phyloP scores from a whole-genome alignment of 2,329 filamentous ascomycete species.

The Cyclaneusma minus region DNA sequence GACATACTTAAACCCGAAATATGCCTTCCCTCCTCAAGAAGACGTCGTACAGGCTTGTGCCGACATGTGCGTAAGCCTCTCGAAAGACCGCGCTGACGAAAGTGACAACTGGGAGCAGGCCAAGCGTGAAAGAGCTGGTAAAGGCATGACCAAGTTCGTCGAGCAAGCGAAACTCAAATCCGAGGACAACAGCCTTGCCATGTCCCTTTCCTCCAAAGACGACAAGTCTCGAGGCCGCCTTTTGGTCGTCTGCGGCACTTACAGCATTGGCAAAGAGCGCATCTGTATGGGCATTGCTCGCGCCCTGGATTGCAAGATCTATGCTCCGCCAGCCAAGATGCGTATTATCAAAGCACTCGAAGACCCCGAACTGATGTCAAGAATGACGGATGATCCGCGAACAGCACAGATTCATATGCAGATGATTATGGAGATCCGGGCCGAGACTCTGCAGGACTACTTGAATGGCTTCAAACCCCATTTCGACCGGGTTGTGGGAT shows the following conservation, averaged over 20 bases:
- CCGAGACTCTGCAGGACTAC: constrained; percentile 84
- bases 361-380: constrained; percentile 62
- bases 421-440: constrained; percentile 81
- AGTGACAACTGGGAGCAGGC: constrained; percentile 38
- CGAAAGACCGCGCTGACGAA: constrained; percentile 45
- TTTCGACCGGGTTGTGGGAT: constrained; percentile 78
- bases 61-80: constrained; percentile 69
- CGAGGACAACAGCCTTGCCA: constrained; percentile 12
- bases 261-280: constrained; percentile 94
- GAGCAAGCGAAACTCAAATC: constrained; percentile 20
- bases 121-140: constrained; percentile 35
- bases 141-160: constrained; percentile 49
- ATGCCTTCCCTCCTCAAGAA: constrained; percentile 79
- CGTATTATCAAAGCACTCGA: constrained; percentile 73
- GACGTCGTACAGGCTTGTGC: constrained; percentile 80
- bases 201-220: constrained; percentile 7
- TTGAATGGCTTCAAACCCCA: constrained; percentile 63
- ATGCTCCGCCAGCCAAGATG: constrained; percentile 68
- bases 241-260: constrained; percentile 87
- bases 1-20: constrained; percentile 90
- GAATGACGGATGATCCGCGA: constrained; percentile 64
- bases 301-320: constrained; percentile 78
- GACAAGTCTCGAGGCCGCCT: constrained; percentile 45
- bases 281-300: constrained; percentile 87
- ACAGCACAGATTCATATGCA: constrained; percentile 98